Base-by-base conservation (phyloP, 805 yeast genomes). In the Kurtzmaniella fragi region DNA sequence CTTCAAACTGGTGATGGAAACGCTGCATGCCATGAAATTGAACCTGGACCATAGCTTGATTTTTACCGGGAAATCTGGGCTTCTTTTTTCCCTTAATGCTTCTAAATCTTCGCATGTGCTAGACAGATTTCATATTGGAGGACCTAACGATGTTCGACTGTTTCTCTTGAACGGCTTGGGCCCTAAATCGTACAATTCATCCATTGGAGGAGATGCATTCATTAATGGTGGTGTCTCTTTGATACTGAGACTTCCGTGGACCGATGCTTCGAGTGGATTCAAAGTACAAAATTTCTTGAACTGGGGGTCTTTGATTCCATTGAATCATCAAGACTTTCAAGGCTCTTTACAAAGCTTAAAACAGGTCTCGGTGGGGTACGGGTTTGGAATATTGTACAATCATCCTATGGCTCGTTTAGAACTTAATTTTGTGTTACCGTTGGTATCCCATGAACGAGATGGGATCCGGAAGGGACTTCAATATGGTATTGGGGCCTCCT, bases 371-470 rank as follows among this genome's bases (percentile, higher is more conserved):
- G 44, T 66, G 4, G 57, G 74, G 32, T 51, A 54, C 16, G 82
- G 82, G 3, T 36, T 70, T 38, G 82, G 82, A 0, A 32, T 77
- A 1, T 57, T 76, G 27, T 77, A 70, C 52, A 70, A 71, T 38
- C 80, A 77, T 50, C 82, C 82, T 1, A 66, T 70, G 61, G 82
- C 81, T 0, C 57, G 82, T 38, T 75, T 77, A 43, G 82, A 77
- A 54, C 61, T 77, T 48, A 77, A 76, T 49, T 73, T 76, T 49
- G 78, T 70, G 3, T 48, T 77, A 17, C 82, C 82, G 0, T 42
- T 77, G 20, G 49, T 63, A 2, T 63, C 60, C 1, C 70, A 69
- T 47, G 59, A 60, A n/a, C 59, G 70, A 10, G 82, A 77, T 46
- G 62, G 61, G 20, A 47, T 65, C 5, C 52, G 81, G 37, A 76